These are phyloP conservation scores for Arctostaphylos glauca DNA, from an alignment of 148 eudicot species.

Conservation along the genomic window DNA sequence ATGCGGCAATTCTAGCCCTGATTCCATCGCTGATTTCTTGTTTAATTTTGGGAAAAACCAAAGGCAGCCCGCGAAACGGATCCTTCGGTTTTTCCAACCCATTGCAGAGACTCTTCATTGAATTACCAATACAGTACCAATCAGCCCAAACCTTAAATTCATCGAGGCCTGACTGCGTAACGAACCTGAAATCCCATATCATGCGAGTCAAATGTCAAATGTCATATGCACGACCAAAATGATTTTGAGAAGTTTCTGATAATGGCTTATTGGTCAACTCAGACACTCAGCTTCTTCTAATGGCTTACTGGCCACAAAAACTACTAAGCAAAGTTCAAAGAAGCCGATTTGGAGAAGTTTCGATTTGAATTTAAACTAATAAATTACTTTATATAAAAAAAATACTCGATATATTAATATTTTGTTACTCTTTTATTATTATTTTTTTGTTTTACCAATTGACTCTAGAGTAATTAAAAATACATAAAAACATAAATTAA, in stretches of 20 bases:
- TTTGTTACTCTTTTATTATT: too few relatives aligned
- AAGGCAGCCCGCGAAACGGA: conserved; percentile 47
- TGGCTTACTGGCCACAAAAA: neutral
- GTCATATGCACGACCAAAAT: neutral
- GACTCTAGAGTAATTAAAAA: too few relatives aligned
- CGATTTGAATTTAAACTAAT: neutral
- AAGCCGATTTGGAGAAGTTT: neutral
- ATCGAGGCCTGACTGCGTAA: conserved; percentile 36
- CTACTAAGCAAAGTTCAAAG: neutral
- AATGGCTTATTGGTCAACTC: too few relatives aligned
- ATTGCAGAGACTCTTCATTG: conserved; percentile 50
- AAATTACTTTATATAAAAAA: too few relatives aligned
- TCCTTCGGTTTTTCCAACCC: conserved; percentile 35
- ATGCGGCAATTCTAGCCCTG: conserved; percentile 78
- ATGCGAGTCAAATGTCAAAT: neutral
- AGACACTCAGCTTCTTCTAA: too few relatives aligned
- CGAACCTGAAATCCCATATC: neutral
- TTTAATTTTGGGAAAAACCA: conserved; percentile 35
- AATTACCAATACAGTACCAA: conserved; percentile 67
- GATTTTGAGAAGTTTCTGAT: neutral
- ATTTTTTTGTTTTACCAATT: too few relatives aligned
- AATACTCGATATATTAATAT: too few relatives aligned
- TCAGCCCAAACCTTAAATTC: conserved; percentile 74
- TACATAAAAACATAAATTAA: too few relatives aligned
- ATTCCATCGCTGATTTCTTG: conserved; percentile 49